phyloP scores from a whole-genome alignment of 768 basidiomycete genomes.

The Pulveroboletus sp. region DNA sequence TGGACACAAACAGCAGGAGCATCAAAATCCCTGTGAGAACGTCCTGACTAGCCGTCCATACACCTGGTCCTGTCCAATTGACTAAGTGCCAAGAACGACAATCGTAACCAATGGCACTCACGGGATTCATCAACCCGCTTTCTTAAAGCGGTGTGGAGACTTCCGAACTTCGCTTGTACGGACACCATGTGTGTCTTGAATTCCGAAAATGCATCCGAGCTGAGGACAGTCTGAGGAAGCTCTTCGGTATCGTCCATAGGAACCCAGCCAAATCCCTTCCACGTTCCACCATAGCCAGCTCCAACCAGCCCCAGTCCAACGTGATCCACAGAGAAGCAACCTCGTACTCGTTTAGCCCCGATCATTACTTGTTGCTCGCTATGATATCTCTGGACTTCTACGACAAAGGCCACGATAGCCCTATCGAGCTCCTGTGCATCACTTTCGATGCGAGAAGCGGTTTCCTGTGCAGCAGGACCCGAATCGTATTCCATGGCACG shows the following conservation, averaged over 20 bases:
- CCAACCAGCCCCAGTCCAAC: constrained; percentile 78
- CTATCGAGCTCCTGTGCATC: constrained; percentile 75
- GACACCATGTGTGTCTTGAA: constrained; percentile 43
- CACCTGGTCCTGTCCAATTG: constrained; percentile 20
- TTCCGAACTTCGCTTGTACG: constrained; percentile 47
- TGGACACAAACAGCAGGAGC: constrained; percentile 55
- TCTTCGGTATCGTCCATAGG: constrained; percentile 47
- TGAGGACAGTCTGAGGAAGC: constrained; percentile 43
- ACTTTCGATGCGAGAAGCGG: constrained; percentile 63
- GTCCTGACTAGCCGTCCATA: constrained; percentile 41
- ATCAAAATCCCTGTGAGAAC: constrained; percentile 52
- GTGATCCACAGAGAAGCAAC: constrained; percentile 55
- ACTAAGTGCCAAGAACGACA: constrained; percentile 2
- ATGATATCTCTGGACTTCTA: constrained; percentile 62
- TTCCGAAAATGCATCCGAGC: constrained; percentile 50
- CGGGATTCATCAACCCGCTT: constrained; percentile 18
- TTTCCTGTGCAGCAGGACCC: constrained; percentile 55
- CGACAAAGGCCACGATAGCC: constrained; percentile 62
- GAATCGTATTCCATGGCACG: constrained; percentile 85
- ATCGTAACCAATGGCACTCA: constrained; percentile 12
- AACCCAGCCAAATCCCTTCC: constrained; percentile 87
- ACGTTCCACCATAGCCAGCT: constrained; percentile 66
- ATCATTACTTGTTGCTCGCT: constrained; percentile 21
- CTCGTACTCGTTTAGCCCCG: constrained; percentile 51
- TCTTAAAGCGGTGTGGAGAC: constrained; percentile 25